A percentile compares a stretch with the other conserved stretches of the same genome.
Evolutionary conservation across 2,329 filamentous ascomycete genomes (phyloP).

Genomic region (Ramularia endophylla): DNA sequence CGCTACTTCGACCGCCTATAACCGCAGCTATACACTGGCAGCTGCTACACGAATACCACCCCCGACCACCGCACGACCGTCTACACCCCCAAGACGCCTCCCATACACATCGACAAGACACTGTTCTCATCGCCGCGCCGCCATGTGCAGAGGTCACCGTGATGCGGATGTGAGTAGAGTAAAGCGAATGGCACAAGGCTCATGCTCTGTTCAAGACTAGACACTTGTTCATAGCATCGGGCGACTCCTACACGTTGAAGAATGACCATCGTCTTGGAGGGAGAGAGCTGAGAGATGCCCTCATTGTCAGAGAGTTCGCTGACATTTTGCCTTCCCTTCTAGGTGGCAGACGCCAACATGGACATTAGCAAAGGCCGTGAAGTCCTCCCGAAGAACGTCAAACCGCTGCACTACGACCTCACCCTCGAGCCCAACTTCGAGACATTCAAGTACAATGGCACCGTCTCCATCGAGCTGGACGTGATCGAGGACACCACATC

Average conservation of each 20-base stretch:
- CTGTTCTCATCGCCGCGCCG: conserved; percentile 67
- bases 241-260: no score
- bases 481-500: conserved; percentile 78
- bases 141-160: conserved; percentile 61
- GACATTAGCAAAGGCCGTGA: conserved; percentile 64
- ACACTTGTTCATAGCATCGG: no score
- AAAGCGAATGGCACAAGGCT: no score
- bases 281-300: no score
- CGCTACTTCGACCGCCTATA: conserved; percentile 4
- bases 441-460: conserved; percentile 80
- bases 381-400: conserved; percentile 85
- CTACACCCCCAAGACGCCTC: conserved; percentile 3
- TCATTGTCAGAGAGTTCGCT: no score
- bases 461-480: conserved; percentile 80
- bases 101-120: conserved; percentile 38
- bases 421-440: conserved; percentile 87
- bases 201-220: no score
- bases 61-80: conserved; percentile 2
- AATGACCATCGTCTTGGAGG: no score
- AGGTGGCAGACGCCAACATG: conserved; percentile 50
- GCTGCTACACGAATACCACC: background rate
- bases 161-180: conserved; percentile 52
- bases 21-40: background rate
- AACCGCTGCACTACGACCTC: conserved; percentile 86
- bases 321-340: no score